Evolutionary conservation across 2,329 filamentous ascomycete genomes (phyloP).

Genomic region (Calonectria hawksworthii): DNA sequence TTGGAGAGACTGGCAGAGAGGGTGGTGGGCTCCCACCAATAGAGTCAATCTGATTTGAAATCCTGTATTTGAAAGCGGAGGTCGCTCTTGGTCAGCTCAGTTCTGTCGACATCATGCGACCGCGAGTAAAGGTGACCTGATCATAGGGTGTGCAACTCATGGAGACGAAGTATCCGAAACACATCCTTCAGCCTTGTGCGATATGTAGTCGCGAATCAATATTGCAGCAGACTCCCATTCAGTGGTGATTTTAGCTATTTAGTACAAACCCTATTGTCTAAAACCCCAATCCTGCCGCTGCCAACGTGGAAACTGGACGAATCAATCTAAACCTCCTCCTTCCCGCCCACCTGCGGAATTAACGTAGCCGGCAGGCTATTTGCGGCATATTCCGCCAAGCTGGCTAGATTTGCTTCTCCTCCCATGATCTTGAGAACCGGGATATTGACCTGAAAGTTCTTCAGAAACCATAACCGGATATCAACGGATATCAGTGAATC

Average conservation of each 20-base stretch:
- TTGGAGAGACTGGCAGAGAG: background rate
- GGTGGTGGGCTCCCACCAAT: background rate
- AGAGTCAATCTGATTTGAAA: background rate
- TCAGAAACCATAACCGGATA: background rate
- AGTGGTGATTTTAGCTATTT: background rate
- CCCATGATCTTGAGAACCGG: background rate
- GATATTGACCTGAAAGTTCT: background rate
- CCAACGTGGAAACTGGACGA: background rate
- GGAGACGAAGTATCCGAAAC: background rate
- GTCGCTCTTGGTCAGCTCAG: background rate
- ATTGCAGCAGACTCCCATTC: background rate
- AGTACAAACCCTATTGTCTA: background rate
- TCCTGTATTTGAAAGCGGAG: background rate
- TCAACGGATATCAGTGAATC: background rate
- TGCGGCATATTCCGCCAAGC: background rate
- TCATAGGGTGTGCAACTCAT: rapidly evolving
- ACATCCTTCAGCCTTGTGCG: background rate
- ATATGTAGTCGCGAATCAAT: background rate
- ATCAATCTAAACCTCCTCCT: background rate
- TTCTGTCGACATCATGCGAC: background rate
- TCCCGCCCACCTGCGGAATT: background rate
- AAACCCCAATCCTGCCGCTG: background rate
- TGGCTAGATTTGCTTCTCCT: background rate
- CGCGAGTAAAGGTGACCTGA: background rate
- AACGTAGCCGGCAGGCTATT: background rate